Evolutionary conservation across 2,329 filamentous ascomycete species (phyloP).

Genomic region (Neonectria ditissima): DNA sequence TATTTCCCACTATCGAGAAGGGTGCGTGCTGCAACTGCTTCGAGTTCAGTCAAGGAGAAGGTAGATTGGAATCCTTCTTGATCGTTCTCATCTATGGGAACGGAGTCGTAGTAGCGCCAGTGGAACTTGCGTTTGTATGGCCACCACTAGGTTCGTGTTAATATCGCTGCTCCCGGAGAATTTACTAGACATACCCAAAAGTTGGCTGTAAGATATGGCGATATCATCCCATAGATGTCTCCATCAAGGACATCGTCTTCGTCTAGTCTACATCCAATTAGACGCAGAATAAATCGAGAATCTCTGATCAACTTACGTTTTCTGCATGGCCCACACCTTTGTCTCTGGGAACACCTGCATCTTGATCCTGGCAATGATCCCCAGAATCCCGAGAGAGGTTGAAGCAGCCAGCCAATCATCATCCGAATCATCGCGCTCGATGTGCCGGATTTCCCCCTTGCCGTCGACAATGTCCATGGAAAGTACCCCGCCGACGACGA

Average conservation of each 20-base stretch:
- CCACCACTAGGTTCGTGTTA: constrained; percentile 58
- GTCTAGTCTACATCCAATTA: constrained; percentile 48
- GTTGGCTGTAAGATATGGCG: constrained; percentile 63
- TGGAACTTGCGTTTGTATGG: constrained; percentile 64
- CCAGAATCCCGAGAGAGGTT: constrained; percentile 61
- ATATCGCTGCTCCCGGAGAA: neutral
- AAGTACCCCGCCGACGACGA: constrained; percentile 62
- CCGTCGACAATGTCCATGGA: constrained; percentile 64
- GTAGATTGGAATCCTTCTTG: constrained; percentile 65
- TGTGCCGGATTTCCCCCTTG: constrained; percentile 54
- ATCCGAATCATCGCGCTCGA: constrained; percentile 55
- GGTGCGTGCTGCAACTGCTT: constrained; percentile 54
- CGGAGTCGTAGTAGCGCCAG: constrained; percentile 64
- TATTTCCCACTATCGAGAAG: constrained; percentile 62
- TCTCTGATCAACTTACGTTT: constrained; percentile 53
- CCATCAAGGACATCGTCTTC: constrained; percentile 62
- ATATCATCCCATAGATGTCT: constrained; percentile 62
- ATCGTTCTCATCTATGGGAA: constrained; percentile 52
- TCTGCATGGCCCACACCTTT: constrained; percentile 63
- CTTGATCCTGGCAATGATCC: constrained; percentile 61
- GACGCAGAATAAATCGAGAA: neutral
- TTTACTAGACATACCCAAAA: constrained; percentile 55
- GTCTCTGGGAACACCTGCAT: constrained; percentile 63
- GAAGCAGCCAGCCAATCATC: constrained; percentile 65
- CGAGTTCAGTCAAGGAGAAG: constrained; percentile 60